Evolutionary conservation across 2,329 filamentous ascomycete genomes (phyloP).

Genomic region (Phialophora chinensis): DNA sequence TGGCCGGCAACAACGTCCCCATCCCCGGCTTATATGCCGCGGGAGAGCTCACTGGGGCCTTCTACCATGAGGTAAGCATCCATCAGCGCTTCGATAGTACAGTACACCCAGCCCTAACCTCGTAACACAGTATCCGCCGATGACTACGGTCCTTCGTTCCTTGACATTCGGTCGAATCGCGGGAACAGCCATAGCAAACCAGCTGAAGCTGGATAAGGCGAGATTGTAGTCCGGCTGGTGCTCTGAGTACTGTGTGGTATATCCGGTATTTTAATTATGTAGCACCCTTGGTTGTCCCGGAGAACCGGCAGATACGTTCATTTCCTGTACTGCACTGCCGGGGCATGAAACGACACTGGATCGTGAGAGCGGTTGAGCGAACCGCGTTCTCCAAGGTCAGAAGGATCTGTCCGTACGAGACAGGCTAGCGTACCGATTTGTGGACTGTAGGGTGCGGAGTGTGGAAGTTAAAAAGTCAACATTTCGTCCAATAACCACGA

Average conservation of each 20-base stretch:
- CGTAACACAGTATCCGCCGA: slow-evolving; percentile 23
- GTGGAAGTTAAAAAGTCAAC: no score
- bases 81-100: neutral
- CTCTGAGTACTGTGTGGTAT: neutral
- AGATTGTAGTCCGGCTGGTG: neutral
- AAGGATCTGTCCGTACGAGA: no score
- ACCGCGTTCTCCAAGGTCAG: no score
- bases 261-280: no score
- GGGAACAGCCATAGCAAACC: slow-evolving; percentile 7
- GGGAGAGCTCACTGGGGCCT: slow-evolving; percentile 30
- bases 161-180: slow-evolving; percentile 34
- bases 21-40: slow-evolving; percentile 42
- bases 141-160: slow-evolving; percentile 31
- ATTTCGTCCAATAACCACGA: no score
- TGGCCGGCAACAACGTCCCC: slow-evolving; percentile 48
- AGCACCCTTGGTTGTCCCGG: no score
- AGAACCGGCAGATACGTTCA: no score
- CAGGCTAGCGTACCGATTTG: no score
- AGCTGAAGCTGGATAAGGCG: neutral
- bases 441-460: no score
- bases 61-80: slow-evolving; percentile 27
- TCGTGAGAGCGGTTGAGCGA: no score
- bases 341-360: no score
- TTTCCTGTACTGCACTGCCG: no score
- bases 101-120: neutral